Conservation (phyloP, 768 basidiomycete species). For the Mycena floridula region DNA sequence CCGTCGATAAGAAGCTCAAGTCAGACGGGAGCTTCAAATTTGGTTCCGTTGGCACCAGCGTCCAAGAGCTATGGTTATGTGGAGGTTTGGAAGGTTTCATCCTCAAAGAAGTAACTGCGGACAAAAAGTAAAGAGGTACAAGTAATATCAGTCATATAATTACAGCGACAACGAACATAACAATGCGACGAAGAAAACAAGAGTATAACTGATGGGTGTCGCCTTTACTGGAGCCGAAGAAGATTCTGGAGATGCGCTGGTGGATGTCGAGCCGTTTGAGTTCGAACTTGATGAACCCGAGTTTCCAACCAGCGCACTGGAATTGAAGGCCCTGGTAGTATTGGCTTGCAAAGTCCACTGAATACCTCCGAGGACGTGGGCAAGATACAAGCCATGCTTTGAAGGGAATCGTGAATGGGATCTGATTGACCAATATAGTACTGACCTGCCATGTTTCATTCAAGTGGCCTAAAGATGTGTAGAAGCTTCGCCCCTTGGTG, state of each 20-base stretch:
- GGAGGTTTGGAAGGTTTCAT: conserved; percentile 93
- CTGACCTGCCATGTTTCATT: conserved; percentile 73
- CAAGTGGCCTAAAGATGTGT: conserved; percentile 75
- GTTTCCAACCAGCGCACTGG: conserved; percentile 54
- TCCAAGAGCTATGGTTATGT: conserved; percentile 97
- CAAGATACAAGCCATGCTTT: conserved; percentile 62
- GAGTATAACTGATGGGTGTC: too few species aligned
- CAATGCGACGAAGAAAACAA: too few species aligned
- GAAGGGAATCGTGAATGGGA: background rate
- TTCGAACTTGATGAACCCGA: too few species aligned
- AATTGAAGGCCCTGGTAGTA: conserved; percentile 64
- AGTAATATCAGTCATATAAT: too few species aligned
- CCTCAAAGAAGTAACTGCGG: conserved; percentile 57
- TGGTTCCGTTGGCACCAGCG: conserved; percentile 82
- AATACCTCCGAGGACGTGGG: conserved; percentile 72
- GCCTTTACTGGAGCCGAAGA: too few species aligned
- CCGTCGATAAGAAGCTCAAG: conserved; percentile 20
- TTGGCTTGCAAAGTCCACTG: conserved; percentile 66
- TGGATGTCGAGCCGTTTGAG: too few species aligned
- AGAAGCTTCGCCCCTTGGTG: conserved; percentile 71
- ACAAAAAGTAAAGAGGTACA: too few species aligned
- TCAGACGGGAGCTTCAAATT: conserved; percentile 56
- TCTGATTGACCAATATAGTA: background rate
- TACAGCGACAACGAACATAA: too few species aligned
- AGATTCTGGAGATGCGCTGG: too few species aligned